Evolutionary conservation across 2,329 filamentous ascomycete genomes (phyloP).

Genomic region (Aureobasidium melanogenum): DNA sequence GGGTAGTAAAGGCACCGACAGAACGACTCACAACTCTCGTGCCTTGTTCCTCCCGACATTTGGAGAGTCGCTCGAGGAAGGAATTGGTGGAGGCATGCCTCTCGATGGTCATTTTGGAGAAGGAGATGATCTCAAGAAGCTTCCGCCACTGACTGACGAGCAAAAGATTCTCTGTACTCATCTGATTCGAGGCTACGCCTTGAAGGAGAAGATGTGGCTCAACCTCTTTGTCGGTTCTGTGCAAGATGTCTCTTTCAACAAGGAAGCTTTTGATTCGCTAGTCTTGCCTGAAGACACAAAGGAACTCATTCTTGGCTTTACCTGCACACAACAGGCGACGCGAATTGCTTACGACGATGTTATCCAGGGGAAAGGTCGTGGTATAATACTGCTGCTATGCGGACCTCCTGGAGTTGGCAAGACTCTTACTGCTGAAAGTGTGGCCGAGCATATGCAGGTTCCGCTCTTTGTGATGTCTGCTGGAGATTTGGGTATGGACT

Average conservation of each 20-base stretch:
- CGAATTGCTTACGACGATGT: conserved; percentile 39
- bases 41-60: neutral
- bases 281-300: conserved; percentile 42
- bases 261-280: conserved; percentile 38
- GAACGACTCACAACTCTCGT: neutral
- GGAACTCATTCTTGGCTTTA: conserved; percentile 39
- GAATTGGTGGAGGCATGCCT: conserved; percentile 22
- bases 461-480: conserved; percentile 43
- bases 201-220: conserved; percentile 36
- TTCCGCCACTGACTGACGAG: conserved; percentile 19
- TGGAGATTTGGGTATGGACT: conserved; percentile 41
- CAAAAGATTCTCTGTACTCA: conserved; percentile 27
- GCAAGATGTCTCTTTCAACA: conserved; percentile 36
- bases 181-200: conserved; percentile 26
- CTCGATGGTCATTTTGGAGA: conserved; percentile 25
- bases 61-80: conserved; percentile 11
- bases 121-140: conserved; percentile 20
- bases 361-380: conserved; percentile 44
- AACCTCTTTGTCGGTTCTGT: conserved; percentile 33
- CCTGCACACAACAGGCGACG: conserved; percentile 33
- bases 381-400: conserved; percentile 43
- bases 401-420: conserved; percentile 48
- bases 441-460: conserved; percentile 42
- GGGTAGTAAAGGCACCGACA: conserved; percentile 14
- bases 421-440: conserved; percentile 42